A percentile compares a stretch with the other conserved stretches of the same genome.
phyloP scores from a whole-genome alignment of 2,329 filamentous ascomycete species.

The Aspergillus amoenus region DNA sequence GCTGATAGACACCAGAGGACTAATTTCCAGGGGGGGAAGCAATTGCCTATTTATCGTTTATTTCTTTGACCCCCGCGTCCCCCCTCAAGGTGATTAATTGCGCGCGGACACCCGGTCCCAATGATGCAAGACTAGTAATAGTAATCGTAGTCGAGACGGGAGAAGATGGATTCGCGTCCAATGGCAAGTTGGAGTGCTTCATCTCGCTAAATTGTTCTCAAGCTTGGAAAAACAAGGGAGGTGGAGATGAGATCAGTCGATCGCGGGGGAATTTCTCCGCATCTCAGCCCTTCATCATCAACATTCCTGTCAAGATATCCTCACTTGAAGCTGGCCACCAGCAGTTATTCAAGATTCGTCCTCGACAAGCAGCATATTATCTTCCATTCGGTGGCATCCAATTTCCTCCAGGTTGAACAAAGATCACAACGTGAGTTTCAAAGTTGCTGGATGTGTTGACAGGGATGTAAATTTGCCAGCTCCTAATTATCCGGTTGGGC shows the following conservation, averaged over 20 bases:
- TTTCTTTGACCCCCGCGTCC: neutral
- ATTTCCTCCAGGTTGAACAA: too few relatives aligned
- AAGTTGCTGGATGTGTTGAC: neutral
- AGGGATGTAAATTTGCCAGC: neutral
- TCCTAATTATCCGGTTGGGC: slow-evolving; percentile 6
- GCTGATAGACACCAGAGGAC: neutral
- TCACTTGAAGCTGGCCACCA: too few relatives aligned
- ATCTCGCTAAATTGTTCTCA: neutral
- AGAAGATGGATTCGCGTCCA: neutral
- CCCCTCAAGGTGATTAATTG: neutral
- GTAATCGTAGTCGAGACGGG: neutral
- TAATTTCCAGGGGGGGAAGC: neutral
- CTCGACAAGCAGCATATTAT: too few relatives aligned
- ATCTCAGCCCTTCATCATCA: neutral
- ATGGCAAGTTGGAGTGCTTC: neutral
- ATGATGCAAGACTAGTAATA: too few relatives aligned
- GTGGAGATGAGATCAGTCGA: neutral
- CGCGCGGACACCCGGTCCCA: neutral
- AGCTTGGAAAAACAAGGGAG: neutral
- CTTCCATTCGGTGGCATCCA: too few relatives aligned
- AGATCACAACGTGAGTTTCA: too few relatives aligned
- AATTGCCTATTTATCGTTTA: neutral
- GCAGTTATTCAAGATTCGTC: too few relatives aligned
- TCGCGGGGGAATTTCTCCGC: slow-evolving; percentile 17
- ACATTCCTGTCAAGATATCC: neutral